Percentiles rank a stretch among this genome's conserved stretches.
Conservation (phyloP, 2,329 filamentous ascomycete species). For the Colletotrichum gigasporum region DNA sequence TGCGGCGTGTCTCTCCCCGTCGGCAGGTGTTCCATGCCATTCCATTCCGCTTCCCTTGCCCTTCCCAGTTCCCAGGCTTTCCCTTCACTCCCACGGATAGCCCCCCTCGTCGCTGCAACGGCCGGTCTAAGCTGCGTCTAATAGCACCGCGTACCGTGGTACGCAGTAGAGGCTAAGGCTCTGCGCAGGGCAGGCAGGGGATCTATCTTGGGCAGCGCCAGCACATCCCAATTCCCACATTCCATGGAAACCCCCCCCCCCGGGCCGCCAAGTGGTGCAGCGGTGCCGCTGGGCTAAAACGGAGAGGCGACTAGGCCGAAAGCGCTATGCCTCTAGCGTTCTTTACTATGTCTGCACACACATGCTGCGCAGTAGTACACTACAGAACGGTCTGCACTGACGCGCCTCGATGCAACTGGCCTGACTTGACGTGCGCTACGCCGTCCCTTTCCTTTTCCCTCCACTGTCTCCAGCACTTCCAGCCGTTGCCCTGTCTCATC, state of each 20-base stretch:
- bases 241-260: conserved; percentile 16
- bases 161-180: not conserved
- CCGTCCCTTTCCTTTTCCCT: not conserved
- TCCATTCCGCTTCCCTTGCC: not conserved
- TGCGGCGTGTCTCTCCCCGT: conserved; percentile 1
- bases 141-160: too few relatives aligned
- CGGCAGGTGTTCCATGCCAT: not conserved
- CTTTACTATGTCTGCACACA: not conserved
- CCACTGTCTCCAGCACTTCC: not conserved
- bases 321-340: not conserved
- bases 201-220: not conserved
- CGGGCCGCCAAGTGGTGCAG: conserved; percentile 24
- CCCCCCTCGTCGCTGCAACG: not conserved
- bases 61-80: not conserved
- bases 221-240: conserved; percentile 24
- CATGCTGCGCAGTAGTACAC: too few relatives aligned
- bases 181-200: too few relatives aligned
- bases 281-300: conserved; percentile 10
- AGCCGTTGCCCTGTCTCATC: conserved; percentile 1
- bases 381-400: too few relatives aligned
- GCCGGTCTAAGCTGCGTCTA: not conserved
- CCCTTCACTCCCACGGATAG: not conserved
- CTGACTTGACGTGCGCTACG: conserved; percentile 18
- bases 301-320: conserved; percentile 12
- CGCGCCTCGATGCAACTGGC: conserved; percentile 22